Conservation (phyloP, 208 protist genomes). For the Crithidia bombi region DNA sequence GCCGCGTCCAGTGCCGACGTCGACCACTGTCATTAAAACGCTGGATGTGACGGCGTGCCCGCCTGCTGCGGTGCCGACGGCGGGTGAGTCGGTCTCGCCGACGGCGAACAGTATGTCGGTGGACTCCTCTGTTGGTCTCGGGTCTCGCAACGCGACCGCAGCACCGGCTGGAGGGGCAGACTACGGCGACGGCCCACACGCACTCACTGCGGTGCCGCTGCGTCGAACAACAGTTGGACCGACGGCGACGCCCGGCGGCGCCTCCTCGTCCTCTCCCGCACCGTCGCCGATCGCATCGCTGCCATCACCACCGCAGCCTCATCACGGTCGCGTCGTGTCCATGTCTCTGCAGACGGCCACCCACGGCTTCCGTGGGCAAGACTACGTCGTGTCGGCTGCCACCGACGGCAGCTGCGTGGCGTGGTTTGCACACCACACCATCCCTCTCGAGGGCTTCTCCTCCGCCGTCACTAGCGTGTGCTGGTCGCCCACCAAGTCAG, state of each 20-base stretch:
- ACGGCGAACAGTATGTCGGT: not conserved
- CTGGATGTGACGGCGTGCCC: slow-evolving; percentile 29
- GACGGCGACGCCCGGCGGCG: too few relatives aligned
- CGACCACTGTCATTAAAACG: slow-evolving; percentile 27
- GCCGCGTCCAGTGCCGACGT: slow-evolving; percentile 17
- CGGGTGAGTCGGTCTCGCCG: not conserved
- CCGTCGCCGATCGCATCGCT: not conserved
- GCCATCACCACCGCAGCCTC: slow-evolving; percentile 27
- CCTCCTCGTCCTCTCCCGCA: not conserved
- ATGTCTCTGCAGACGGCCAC: slow-evolving; percentile 56
- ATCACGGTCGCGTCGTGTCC: slow-evolving; percentile 42
- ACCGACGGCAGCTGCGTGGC: slow-evolving; percentile 61
- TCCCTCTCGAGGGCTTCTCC: slow-evolving; percentile 58
- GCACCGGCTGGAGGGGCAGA: not conserved
- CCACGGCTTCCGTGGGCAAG: slow-evolving; percentile 36
- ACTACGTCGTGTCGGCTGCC: slow-evolving; percentile 54
- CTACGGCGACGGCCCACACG: too few relatives aligned
- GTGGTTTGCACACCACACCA: slow-evolving; percentile 46
- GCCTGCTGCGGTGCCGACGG: not conserved
- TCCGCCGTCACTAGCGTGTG: slow-evolving; percentile 53
- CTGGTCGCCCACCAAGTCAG: slow-evolving; percentile 70
- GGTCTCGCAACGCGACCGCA: not conserved
- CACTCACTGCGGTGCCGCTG: too few relatives aligned
- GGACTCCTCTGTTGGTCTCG: not conserved
- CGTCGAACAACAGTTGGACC: too few relatives aligned